Base-by-base conservation (phyloP, 495 filamentous ascomycete species). In the Xylaria bambusicola region DNA sequence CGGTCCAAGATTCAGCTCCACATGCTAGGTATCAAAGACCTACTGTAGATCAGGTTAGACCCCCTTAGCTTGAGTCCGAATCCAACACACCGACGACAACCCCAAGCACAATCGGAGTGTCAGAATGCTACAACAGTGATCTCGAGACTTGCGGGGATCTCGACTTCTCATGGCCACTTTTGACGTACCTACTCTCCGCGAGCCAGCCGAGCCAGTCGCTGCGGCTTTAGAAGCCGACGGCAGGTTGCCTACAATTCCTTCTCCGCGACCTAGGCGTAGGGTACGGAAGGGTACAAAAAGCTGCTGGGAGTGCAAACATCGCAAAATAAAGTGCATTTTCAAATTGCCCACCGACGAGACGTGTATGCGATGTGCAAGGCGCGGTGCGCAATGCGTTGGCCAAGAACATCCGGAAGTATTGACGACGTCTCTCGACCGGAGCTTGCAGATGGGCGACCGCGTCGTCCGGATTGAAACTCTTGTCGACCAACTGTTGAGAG, bases 251-350 rank as follows among this genome's bases (percentile, higher is more conserved):
- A 6, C 12, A 49, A 1, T 33, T 24, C n/a, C 47, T 29, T 50
- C 27, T 50, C 47, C 47, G 18, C 47, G 47, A n/a, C 47, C 47
- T 5, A 50, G 68, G 27, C 58, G 66, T 61, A 65, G 71, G 63
- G 53, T 77, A 24, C 71, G 77, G 20, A 80, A 77, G 56, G 77
- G 77, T 0, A 80, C 77, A 0, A 66, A 64, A 6, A 77, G 74
- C 52, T 80, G 77, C 61, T 78, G 75, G 74, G 77, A 77, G 56
- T 80, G 77, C 66, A 76, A 75, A 58, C 72, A 67, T 31, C 71
- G 76, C 1, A 80, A 80, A 56, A 67, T 74, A 35, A 65, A 71
- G 47, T 80, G 77, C 61, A 71, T 60, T 18, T 77, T 79, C 52
- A 51, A 53, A 6, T 42, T 56, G 9, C 52, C 61, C 1, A 23